phyloP scores from a whole-genome alignment of 75 land plant genomes.

The Cupressus sempervirens region DNA sequence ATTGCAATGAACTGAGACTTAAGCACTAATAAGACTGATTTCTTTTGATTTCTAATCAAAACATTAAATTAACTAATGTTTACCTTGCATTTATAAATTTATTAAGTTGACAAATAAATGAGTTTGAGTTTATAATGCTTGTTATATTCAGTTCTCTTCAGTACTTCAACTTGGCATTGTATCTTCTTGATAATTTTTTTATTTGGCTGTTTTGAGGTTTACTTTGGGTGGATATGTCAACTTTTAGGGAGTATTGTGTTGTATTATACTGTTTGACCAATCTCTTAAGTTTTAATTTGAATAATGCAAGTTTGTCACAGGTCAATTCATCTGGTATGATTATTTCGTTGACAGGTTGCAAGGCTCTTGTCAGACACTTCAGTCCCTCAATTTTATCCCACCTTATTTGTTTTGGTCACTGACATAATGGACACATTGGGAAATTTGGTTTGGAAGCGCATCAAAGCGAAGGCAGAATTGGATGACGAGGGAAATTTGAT shows the following conservation, averaged over 20 bases:
- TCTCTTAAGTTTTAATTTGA: neutral
- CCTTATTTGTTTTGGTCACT: constrained; percentile 65
- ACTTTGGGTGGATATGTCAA: neutral
- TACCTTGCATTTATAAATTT: neutral
- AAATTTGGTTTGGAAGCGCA: constrained; percentile 79
- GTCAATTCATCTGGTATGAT: neutral
- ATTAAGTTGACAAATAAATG: too few relatives aligned
- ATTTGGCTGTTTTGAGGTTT: neutral
- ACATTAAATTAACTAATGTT: neutral
- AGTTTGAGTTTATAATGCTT: neutral
- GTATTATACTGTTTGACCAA: neutral
- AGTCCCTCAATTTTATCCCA: constrained; percentile 73
- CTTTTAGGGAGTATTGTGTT: neutral
- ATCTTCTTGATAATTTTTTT: neutral
- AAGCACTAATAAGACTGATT: neutral
- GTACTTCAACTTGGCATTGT: neutral
- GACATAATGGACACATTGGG: constrained; percentile 84
- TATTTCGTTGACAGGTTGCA: constrained; percentile 57
- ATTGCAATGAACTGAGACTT: neutral
- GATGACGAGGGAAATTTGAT: constrained; percentile 58
- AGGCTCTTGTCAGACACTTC: constrained; percentile 80
- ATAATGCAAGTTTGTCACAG: neutral
- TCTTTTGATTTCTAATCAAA: neutral
- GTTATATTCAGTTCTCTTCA: neutral
- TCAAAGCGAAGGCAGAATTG: constrained; percentile 68